Conservation (phyloP, 108 stramenopile species). For the Stephanodiscus triporus region DNA sequence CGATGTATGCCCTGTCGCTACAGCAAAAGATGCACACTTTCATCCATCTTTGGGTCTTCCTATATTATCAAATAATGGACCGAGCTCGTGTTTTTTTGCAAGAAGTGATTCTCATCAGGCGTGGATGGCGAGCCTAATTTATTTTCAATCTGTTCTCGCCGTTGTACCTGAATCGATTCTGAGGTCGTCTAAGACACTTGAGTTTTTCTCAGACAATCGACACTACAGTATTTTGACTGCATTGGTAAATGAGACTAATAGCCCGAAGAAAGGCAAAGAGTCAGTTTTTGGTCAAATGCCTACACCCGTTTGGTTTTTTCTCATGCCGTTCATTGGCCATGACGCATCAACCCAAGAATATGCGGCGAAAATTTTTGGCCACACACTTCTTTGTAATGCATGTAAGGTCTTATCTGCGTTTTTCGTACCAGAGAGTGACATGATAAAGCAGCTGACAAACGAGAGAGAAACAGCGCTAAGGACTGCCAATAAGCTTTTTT, state of each 20-base stretch:
- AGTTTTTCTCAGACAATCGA: conserved; percentile 22
- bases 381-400: conserved; percentile 19
- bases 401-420: conserved; percentile 29
- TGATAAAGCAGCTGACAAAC: neutral
- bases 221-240: conserved; percentile 23
- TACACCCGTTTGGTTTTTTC: conserved; percentile 29
- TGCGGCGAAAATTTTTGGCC: conserved; percentile 27
- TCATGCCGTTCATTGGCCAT: conserved; percentile 27
- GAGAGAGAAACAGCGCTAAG: neutral
- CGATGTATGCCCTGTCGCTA: conserved; percentile 1
- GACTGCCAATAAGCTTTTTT: conserved; percentile 27
- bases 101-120: neutral
- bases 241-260: conserved; percentile 10
- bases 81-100: conserved; percentile 2
- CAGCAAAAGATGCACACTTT: neutral
- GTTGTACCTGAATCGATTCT: conserved; percentile 18
- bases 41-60: conserved; percentile 18
- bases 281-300: conserved; percentile 15
- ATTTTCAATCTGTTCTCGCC: conserved; percentile 37
- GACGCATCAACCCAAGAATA: conserved; percentile 13
- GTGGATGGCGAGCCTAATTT: conserved; percentile 19
- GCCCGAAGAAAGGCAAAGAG: neutral
- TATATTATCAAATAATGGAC: conserved; percentile 7
- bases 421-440: conserved; percentile 17
- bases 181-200: conserved; percentile 6